Evolutionary conservation across 2,329 filamentous ascomycete genomes (phyloP).

Genomic region (Beauveria medogensis): DNA sequence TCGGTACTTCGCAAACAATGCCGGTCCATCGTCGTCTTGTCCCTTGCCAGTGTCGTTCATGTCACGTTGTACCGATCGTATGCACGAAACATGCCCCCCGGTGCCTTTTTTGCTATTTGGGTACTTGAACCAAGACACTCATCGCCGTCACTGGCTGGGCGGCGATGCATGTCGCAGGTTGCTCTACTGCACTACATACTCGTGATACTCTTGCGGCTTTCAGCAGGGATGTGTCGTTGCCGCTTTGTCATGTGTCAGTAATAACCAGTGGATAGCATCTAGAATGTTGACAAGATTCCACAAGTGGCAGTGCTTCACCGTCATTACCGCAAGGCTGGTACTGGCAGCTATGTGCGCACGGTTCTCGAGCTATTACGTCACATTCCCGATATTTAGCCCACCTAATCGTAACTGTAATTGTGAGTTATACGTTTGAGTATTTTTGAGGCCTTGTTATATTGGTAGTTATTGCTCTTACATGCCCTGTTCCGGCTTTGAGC

Average conservation of each 20-base stretch:
- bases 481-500: too few relatives aligned
- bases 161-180: background rate
- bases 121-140: background rate
- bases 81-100: background rate
- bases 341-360: background rate
- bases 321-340: too few relatives aligned
- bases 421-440: too few relatives aligned
- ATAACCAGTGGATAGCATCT: background rate
- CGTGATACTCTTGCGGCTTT: background rate
- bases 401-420: background rate
- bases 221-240: background rate
- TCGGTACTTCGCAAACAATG: slow-evolving; percentile 2
- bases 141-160: background rate
- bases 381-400: background rate
- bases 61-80: background rate
- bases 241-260: background rate
- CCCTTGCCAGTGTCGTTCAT: background rate
- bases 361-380: background rate
- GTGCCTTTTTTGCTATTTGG: background rate
- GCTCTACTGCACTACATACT: background rate
- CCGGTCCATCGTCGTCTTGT: background rate
- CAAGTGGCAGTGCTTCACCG: too few relatives aligned
- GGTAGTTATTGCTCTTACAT: too few relatives aligned
- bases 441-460: too few relatives aligned
- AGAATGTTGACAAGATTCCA: background rate